Base-by-base conservation (phyloP, 2,329 filamentous ascomycete species). In the Cylindrodendrum hubeiense region DNA sequence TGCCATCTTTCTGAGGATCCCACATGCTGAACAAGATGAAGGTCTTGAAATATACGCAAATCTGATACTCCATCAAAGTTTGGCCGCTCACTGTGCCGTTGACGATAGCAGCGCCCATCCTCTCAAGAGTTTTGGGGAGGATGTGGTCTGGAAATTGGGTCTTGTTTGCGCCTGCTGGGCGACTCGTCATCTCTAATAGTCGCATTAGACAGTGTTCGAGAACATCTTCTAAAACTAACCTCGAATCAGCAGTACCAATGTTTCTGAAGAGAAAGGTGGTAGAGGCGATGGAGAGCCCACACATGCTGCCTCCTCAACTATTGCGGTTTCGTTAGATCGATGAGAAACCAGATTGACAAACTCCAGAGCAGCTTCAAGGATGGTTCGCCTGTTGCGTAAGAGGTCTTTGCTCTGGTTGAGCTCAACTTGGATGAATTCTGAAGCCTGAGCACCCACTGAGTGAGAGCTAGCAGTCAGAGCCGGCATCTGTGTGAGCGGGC, bases 261-360 rank as follows among this genome's bases (percentile, higher is more conserved):
- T 37, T 21, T 60, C 57, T 37, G 57, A 39, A 2, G 57, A n/a
- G 22, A 60, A 52, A 9, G 49, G 43, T 15, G 57, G 47, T 24
- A 60, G 24, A 13, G 47, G 49, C 3, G 37, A 19, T 9, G 47
- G 43, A 33, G 44, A n/a, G 19, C n/a, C 15, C 8, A 12, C 24
- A 15, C 44, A 26, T 2, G 17, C 15, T n/a, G 21, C 28, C 10
- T 44, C 26, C 17, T 52, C 37, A 2, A 43, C 47, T 5, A 8
- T 24, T 19, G 17, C 5, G 28, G 37, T 8, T 1, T 39, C 47
- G 22, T 41, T 46, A 4, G 56, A 52, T 15, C 47, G 17, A 46
- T 50, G n/a, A 15, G 56, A 60, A 21, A 60, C 56, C 5, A 30
- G 56, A 15, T 52, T 60, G 37, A 52, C 49, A n/a, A 60, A 60